A percentile compares a stretch with the other conserved stretches of the same genome.
Conservation (phyloP, 805 yeast genomes). For the Blastobotrys peoriensis region DNA sequence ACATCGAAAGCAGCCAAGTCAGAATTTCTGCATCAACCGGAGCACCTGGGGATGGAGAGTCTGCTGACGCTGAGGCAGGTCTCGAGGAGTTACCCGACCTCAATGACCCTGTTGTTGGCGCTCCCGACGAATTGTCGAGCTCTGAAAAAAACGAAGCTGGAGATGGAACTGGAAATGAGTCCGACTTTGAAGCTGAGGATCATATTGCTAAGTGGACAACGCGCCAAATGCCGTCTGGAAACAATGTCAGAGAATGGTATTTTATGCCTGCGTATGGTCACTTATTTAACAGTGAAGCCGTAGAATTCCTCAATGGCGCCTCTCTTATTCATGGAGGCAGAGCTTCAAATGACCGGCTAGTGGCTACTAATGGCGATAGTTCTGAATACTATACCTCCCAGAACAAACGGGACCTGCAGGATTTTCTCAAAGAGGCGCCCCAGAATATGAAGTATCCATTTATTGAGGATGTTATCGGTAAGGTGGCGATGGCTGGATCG, state of each 20-base stretch:
- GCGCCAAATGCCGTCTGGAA: too few species aligned
- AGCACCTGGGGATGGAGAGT: too few species aligned
- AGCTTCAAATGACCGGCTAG: background rate
- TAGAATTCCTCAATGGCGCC: slow-evolving; percentile 10
- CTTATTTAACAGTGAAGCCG: slow-evolving; percentile 10
- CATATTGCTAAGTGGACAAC: too few species aligned
- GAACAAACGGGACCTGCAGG: background rate
- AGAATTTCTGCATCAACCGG: too few species aligned
- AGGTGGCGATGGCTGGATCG: background rate
- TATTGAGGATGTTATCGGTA: background rate
- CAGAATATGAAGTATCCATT: background rate
- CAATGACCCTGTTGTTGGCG: too few species aligned
- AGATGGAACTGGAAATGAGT: too few species aligned
- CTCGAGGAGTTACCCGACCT: too few species aligned
- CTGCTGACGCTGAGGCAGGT: too few species aligned
- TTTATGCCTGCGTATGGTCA: slow-evolving; percentile 10
- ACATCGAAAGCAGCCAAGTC: too few species aligned
- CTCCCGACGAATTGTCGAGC: too few species aligned
- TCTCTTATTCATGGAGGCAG: background rate
- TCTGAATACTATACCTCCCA: background rate
- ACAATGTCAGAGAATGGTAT: background rate
- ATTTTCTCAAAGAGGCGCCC: background rate
- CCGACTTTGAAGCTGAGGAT: too few species aligned
- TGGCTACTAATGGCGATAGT: background rate
- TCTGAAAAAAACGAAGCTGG: too few species aligned